Base-by-base conservation (phyloP, 2,329 filamentous ascomycete genomes). In the Colletotrichum melonis region DNA sequence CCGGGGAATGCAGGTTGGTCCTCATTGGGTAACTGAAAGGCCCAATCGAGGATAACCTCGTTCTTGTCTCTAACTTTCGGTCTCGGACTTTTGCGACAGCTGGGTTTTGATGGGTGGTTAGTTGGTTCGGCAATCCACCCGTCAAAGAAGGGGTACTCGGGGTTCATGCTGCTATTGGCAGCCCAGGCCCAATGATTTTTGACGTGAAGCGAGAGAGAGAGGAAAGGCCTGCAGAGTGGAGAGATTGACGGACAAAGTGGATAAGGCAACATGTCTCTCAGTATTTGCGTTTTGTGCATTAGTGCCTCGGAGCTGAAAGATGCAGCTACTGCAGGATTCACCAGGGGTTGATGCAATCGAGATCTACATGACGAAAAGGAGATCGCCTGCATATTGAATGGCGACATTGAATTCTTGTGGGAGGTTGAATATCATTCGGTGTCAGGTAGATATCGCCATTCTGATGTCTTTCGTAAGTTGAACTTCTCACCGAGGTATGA, bases 81-180 rank as follows among this genome's bases (percentile, higher is more conserved):
- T 70, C 60, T 73, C 42, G 67, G 60, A 70, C 30, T 70, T n/a
- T 38, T 73, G 67, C 70, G 70, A 65, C 70, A 73, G 11, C 26
- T 52, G 19, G 70, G 55, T 66, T 62, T 56, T 42, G 46, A n/a
- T 49, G 11, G 32, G 55, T 66, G 62, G 26, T 57, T 12, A 28
- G 19, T 28, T 38, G 60, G 22, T 24, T 19, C 38, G n/a, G 30
- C 22, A 26, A 46, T 60, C 67, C 55, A 62, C 19, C 3, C 11
- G 30, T 38, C 11, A 19, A 56, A 22, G 16, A 35, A 52, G n/a
- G 42, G 22, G 52, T 14, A 14, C 26, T 64, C 54, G 54, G 52
- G 12, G 24, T 22, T 64, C 54, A 42, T 24, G 30, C 32, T 26
- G 3, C 54, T 26, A 49, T 28, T 64, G 49, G 58, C 19, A n/a